Evolutionary conservation across 2,329 filamentous ascomycete species (phyloP).

Genomic region (Aureobasidium sp.): DNA sequence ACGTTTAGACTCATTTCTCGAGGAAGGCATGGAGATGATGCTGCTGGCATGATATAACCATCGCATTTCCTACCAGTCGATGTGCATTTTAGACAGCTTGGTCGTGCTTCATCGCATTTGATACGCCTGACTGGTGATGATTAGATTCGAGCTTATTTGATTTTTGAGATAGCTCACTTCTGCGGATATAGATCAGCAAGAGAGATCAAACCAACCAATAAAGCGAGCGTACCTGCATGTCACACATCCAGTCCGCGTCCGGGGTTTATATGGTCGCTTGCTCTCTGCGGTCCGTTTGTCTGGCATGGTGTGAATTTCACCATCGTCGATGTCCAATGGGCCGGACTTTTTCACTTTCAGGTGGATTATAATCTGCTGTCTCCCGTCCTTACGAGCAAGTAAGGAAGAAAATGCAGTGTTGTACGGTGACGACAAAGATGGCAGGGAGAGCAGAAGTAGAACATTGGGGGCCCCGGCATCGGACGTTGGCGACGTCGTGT

Average conservation of each 20-base stretch:
- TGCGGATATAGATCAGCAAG: background rate
- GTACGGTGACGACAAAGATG: too few relatives aligned
- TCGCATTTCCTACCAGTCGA: conserved; percentile 65
- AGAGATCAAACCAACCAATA: background rate
- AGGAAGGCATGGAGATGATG: background rate
- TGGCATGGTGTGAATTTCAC: background rate
- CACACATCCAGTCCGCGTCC: conserved; percentile 4
- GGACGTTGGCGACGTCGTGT: too few relatives aligned
- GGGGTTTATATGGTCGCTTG: background rate
- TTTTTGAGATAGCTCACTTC: background rate
- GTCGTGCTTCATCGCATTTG: conserved; percentile 64
- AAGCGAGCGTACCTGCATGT: background rate
- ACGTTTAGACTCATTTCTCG: background rate
- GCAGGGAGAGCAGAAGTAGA: too few relatives aligned
- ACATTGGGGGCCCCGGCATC: too few relatives aligned
- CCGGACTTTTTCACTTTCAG: too few relatives aligned
- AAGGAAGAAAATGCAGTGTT: too few relatives aligned
- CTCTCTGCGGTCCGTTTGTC: background rate
- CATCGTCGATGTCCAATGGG: too few relatives aligned
- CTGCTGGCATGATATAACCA: conserved; percentile 47
- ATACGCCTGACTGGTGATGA: conserved; percentile 50
- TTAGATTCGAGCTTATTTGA: background rate
- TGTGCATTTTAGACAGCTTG: conserved; percentile 58
- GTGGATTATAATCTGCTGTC: too few relatives aligned
- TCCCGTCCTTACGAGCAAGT: too few relatives aligned